Evolutionary conservation across 2,329 filamentous ascomycete genomes (phyloP).

Genomic region (Xylaria sp.): DNA sequence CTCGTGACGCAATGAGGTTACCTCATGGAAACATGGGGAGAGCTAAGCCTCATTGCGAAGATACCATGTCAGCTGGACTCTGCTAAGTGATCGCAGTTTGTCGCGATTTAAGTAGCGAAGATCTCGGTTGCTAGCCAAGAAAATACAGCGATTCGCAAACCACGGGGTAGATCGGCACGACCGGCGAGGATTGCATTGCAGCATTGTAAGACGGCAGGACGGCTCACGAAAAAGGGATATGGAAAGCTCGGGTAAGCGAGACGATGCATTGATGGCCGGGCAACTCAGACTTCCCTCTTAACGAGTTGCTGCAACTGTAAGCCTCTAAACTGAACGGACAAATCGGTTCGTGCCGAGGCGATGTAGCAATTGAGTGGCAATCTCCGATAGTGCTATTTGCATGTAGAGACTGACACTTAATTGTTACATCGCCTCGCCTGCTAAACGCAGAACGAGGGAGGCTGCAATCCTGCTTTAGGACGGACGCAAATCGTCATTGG

Average conservation of each 20-base stretch:
- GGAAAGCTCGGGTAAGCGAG: constrained; percentile 2
- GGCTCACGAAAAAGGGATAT: background rate
- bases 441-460: constrained; percentile 10
- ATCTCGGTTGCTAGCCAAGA: background rate
- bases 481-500: constrained; percentile 12
- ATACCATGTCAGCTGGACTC: constrained; percentile 15
- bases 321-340: background rate
- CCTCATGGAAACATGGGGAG: background rate
- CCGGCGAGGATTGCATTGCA: constrained; percentile 7
- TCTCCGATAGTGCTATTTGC: too few species aligned
- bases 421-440: background rate
- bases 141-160: constrained; percentile 11
- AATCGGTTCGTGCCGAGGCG: background rate
- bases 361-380: too few species aligned
- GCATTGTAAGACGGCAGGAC: constrained; percentile 41
- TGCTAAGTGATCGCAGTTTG: background rate
- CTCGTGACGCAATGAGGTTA: constrained; percentile 30
- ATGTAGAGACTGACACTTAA: too few species aligned
- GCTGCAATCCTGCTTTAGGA: constrained; percentile 25
- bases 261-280: constrained; percentile 20
- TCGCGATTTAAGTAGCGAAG: background rate
- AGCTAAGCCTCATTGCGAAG: constrained; percentile 16
- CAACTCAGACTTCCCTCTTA: constrained; percentile 4
- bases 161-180: constrained; percentile 1
- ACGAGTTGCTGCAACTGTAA: constrained; percentile 1